Evolutionary conservation across 257 asterid genomes (phyloP).

Genomic region (Cinchona pubescens): DNA sequence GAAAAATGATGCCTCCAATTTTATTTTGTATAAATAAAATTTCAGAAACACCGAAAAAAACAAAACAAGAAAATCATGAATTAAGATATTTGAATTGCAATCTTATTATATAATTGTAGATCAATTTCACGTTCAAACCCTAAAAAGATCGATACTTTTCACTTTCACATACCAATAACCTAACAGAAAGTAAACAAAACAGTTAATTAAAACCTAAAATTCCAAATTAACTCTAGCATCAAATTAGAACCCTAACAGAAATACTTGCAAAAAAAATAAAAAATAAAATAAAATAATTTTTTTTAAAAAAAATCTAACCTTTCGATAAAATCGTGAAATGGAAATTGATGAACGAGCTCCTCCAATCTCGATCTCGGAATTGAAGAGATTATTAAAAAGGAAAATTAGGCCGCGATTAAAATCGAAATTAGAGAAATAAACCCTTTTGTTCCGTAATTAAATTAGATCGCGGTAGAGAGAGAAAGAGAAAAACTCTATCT

Average conservation of each 20-base stretch:
- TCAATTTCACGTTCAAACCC: not conserved
- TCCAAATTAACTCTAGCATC: not conserved
- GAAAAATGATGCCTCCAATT: not conserved
- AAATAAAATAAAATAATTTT: too few relatives aligned
- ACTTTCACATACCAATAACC: too few relatives aligned
- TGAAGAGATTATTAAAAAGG: not conserved
- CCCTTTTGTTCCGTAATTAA: not conserved
- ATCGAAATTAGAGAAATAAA: not conserved
- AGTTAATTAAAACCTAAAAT: not conserved
- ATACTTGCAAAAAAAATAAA: not conserved
- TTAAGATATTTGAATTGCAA: not conserved
- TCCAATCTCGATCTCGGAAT: slow-evolving; percentile 20
- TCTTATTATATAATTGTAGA: too few relatives aligned
- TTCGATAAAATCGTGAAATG: not conserved
- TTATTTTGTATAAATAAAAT: not conserved
- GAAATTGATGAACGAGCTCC: slow-evolving; percentile 10
- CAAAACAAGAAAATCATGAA: not conserved
- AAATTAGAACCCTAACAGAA: not conserved
- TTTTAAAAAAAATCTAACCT: slow-evolving; percentile 3
- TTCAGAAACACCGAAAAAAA: not conserved
- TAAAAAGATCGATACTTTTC: too few relatives aligned
- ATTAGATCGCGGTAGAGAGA: slow-evolving; percentile 30
- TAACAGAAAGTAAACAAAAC: not conserved
- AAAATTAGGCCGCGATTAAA: not conserved
- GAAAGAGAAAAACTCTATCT: not conserved